Evolutionary conservation across 495 filamentous ascomycete species (phyloP), one percentile per base, ranked within the genome.

Genomic region (Aspergillus bridgeri): DNA sequence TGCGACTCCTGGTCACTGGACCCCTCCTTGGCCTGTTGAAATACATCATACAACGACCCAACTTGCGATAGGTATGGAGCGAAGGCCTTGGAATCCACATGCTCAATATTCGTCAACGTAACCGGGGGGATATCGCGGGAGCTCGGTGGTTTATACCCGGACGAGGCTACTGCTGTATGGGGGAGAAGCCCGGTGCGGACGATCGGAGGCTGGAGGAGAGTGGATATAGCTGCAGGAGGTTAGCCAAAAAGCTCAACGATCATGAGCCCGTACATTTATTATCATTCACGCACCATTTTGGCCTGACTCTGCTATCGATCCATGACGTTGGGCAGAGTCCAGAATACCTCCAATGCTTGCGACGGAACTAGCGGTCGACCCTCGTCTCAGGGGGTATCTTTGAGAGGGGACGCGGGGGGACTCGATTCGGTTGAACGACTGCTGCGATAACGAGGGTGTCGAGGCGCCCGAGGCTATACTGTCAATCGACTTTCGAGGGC

Each of bases 61-160:
- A 94, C 88, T 68, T 94, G 87, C 33, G 85, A 79, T 3, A 99
- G 75, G 67, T 98, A 99, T 2, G 88, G 78, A 44, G 85, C 85
- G 70, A 99, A 98, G 20, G 84, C 86, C 55, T 86, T 83, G 0
- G 83, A 66, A 17, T 97, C 90, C 29, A 98, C 81, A 62, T 89
- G 88, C 2, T 87, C 83, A 51, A 98, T 92, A 56, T 95, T 96
- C 5, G 93, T 92, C 53, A 99, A 77, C 0, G 90, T 88, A 7
- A 99, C 94, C 0, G 94, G 93, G 0, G 94, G 92, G 48, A 99
- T 99, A 69, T 99, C 94, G 73, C 83, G 85, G 6, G 92, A 78
- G n/a, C 90, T 92, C 0, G 94, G 94, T 6, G 89, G 86, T 56
- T 86, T 92, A 63, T 91, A 90, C 42, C 86, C 76, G 58, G 83